Evolutionary conservation across 192 early-diverging fungal genomes (phyloP).

Genomic region (Phycomyces blakesleeanus): DNA sequence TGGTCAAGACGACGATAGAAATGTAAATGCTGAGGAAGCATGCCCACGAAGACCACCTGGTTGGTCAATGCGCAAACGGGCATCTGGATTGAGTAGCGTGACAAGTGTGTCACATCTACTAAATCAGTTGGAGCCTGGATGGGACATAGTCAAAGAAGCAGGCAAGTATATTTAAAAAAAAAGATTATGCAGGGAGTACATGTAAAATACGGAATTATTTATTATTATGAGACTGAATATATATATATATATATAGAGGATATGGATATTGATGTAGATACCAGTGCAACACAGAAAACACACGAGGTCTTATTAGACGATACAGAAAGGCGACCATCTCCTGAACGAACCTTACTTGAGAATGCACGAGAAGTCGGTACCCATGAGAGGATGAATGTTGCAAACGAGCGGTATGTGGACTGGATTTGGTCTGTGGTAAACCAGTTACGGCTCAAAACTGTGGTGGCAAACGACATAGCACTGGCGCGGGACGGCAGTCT

Average conservation of each 20-base stretch:
- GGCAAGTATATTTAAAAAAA: slow-evolving; percentile 3
- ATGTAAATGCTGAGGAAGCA: slow-evolving; percentile 9
- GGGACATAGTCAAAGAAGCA: slow-evolving; percentile 24
- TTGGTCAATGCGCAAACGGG: slow-evolving; percentile 26
- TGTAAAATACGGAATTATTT: too few species aligned
- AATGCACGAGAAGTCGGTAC: slow-evolving; percentile 5
- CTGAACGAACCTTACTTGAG: neutral
- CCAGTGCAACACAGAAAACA: neutral
- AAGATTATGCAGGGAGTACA: neutral
- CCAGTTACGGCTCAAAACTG: slow-evolving; percentile 26
- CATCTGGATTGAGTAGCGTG: slow-evolving; percentile 22
- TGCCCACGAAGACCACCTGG: slow-evolving; percentile 27
- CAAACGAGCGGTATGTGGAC: slow-evolving; percentile 32
- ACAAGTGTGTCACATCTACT: slow-evolving; percentile 26
- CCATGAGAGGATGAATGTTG: neutral
- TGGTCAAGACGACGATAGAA: neutral
- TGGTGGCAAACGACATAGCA: slow-evolving; percentile 33
- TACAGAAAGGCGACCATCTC: neutral
- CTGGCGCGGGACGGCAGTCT: slow-evolving; percentile 15
- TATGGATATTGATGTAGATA: slow-evolving; percentile 32
- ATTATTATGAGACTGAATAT: neutral
- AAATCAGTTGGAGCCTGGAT: slow-evolving; percentile 16
- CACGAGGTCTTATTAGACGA: neutral
- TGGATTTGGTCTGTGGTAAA: slow-evolving; percentile 43
- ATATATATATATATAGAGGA: slow-evolving; percentile 11